phyloP scores from a whole-genome alignment of 176 grass and related monocot genomes.

The Oryza glumipatula region DNA sequence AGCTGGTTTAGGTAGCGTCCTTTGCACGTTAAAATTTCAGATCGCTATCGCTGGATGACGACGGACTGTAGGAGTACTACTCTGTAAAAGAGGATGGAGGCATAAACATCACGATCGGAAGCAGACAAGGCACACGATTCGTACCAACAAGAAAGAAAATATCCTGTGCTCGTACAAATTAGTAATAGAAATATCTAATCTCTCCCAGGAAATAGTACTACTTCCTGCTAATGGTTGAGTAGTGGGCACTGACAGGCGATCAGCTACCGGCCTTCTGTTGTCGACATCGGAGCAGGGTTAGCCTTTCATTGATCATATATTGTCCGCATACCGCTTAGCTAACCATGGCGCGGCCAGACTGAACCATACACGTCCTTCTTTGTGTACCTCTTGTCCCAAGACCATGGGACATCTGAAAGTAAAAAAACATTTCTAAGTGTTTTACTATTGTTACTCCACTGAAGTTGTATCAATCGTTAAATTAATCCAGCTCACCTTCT shows the following conservation, averaged over 20 bases:
- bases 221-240: neutral
- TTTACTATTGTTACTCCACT: neutral
- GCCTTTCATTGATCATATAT: neutral
- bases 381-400: constrained; percentile 83
- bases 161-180: neutral
- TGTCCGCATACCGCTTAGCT: neutral
- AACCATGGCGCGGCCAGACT: constrained; percentile 73
- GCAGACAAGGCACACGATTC: neutral
- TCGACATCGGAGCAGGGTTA: neutral
- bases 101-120: neutral
- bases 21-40: neutral
- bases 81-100: neutral
- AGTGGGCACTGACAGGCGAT: neutral
- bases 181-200: neutral
- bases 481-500: constrained; percentile 48
- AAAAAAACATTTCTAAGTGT: neutral
- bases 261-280: neutral
- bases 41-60: neutral
- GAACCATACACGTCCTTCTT: constrained; percentile 89
- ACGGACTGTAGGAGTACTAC: too few species aligned
- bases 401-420: constrained; percentile 89
- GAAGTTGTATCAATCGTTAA: neutral
- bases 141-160: neutral
- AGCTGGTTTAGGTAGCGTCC: neutral
- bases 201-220: neutral